Percentiles rank a stretch among this genome's conserved stretches.
These are phyloP conservation scores for Fusarium caatingaense DNA, from an alignment of 2,329 filamentous ascomycete genomes.

Conservation along the genomic window DNA sequence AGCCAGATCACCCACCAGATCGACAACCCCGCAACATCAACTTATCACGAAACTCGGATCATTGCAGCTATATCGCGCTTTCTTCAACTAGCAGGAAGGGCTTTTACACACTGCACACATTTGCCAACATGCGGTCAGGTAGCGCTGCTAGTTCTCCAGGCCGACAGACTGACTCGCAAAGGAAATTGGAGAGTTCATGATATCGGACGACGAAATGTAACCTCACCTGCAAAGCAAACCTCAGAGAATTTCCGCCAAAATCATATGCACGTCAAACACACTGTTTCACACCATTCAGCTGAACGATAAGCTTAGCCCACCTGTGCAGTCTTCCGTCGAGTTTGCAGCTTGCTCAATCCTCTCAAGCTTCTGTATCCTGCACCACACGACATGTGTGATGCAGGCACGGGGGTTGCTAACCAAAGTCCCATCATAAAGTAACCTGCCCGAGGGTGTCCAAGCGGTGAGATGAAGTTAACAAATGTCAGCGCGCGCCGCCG, in stretches of 20 bases:
- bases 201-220: constrained; percentile 5
- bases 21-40: constrained; percentile 42
- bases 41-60: constrained; percentile 9
- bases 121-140: neutral
- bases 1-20: constrained; percentile 41
- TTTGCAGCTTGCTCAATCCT: constrained; percentile 3
- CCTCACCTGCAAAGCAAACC: neutral
- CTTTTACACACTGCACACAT: neutral
- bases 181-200: neutral
- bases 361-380: neutral
- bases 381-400: constrained; percentile 23
- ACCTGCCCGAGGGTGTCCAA: constrained; percentile 23
- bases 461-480: constrained; percentile 43
- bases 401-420: constrained; percentile 22
- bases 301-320: constrained; percentile 19
- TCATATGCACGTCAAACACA: neutral
- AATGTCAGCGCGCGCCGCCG: constrained; percentile 26
- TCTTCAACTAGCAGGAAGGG: neutral
- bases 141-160: neutral
- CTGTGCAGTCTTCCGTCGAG: neutral
- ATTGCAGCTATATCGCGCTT: neutral
- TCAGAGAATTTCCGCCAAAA: neutral
- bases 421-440: constrained; percentile 31
- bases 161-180: constrained; percentile 9
- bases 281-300: constrained; percentile 12